phyloP scores from a whole-genome alignment of 2,329 filamentous ascomycete species.

The Aspergillus novoparasiticus region DNA sequence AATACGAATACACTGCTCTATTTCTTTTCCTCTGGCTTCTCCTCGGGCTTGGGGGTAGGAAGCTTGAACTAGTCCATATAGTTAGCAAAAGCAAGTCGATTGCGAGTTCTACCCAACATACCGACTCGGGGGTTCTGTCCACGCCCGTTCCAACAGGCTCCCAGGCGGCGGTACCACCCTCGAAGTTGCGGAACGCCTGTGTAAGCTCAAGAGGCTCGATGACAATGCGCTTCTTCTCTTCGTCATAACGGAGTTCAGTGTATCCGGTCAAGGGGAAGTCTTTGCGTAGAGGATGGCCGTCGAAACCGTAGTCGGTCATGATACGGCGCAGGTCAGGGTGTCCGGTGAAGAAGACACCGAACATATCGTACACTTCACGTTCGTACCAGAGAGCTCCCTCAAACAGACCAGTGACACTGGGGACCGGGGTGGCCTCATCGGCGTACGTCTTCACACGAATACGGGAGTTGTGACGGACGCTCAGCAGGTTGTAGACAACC shows the following conservation, averaged over 20 bases:
- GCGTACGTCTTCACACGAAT: slow-evolving; percentile 99
- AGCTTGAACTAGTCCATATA: slow-evolving; percentile 72
- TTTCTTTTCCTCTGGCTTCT: slow-evolving; percentile 90
- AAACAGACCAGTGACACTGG: slow-evolving; percentile 81
- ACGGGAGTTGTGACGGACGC: slow-evolving; percentile 92
- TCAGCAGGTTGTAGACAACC: slow-evolving; percentile 95
- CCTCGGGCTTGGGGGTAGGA: slow-evolving; percentile 92
- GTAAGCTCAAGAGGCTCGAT: slow-evolving; percentile 97
- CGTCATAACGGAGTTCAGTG: slow-evolving; percentile 96
- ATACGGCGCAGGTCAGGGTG: slow-evolving; percentile 96
- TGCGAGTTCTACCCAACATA: slow-evolving; percentile 39
- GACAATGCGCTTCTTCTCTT: slow-evolving; percentile 99
- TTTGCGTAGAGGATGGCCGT: slow-evolving; percentile 95
- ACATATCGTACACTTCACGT: slow-evolving; percentile 95
- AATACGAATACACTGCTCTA: slow-evolving; percentile 54
- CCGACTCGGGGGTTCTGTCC: slow-evolving; percentile 74
- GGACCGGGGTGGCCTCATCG: slow-evolving; percentile 91
- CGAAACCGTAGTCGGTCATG: slow-evolving; percentile 99
- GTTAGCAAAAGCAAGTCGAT: slow-evolving; percentile 1
- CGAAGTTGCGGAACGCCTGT: slow-evolving; percentile 98
- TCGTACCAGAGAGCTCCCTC: slow-evolving; percentile 99
- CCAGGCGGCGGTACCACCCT: slow-evolving; percentile 77
- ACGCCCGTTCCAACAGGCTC: slow-evolving; percentile 71
- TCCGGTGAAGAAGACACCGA: slow-evolving; percentile 92
- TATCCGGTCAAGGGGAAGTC: slow-evolving; percentile 98